Evolutionary conservation across 148 eudicot genomes (phyloP), one percentile per base, ranked within the genome.

Genomic region (Tetragonia tetragonoides): DNA sequence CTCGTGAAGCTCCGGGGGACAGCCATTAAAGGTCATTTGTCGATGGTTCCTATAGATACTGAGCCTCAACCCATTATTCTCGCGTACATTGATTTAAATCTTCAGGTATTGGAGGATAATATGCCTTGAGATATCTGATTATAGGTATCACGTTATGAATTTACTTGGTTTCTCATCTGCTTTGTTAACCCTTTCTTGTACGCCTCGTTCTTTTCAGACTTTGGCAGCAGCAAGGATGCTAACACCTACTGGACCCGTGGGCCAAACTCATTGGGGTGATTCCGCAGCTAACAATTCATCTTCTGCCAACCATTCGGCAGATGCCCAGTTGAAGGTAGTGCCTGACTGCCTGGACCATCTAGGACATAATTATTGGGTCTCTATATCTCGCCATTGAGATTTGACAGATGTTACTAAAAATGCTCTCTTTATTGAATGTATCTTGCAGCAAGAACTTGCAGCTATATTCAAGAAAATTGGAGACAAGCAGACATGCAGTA

Each of bases 141-240:
- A 44, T 37, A 4, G 71, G 20, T 24, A 10, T 42, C 67, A 61
- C 66, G 64, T 17, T 28, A 28, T 28, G 34, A 28, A 28, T 28
- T 28, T 28, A 11, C 1, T 2, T 16, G 57, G 10, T 73, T 10
- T 53, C 16, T 66, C 21, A 37, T 75, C 14, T 68, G 18, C 47
- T 40, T 73, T 24, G 4, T 42, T 7, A n/a, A 54, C 37, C 21
- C 16, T 18, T 65, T 28, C 42, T 9, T 57, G 17, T 51, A 18
- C 56, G 23, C 34, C 60, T 14, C n/a, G 34, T 18, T 68, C 7
- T 38, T 70, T 41, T 59, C 62, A 96, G 99, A 96, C 99, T 51
- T 84, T 91, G 87, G 99, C 98, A 72, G 98, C 99, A 78, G 99
- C 98, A n/a, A 88, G 97, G 80, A 96, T 93, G 99, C 82, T 96